Conservation (phyloP, 306 rosid species). For the Rubus idaeus region DNA sequence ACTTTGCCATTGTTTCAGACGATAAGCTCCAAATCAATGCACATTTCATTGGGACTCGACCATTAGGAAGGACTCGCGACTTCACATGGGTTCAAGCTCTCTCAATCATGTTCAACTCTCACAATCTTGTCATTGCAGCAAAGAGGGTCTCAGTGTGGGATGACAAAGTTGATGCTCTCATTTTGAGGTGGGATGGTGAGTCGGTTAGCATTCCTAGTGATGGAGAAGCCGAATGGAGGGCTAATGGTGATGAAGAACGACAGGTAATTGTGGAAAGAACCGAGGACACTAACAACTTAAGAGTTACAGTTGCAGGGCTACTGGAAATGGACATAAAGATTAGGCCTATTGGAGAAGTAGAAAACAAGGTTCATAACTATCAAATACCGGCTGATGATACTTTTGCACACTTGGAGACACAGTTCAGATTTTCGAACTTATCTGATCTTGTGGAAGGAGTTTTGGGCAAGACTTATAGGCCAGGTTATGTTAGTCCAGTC, state of each 20-base stretch:
- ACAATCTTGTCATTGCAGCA: slow-evolving; percentile 64
- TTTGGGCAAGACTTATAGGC: too few species aligned
- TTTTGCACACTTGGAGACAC: too few species aligned
- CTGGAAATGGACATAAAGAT: slow-evolving; percentile 54
- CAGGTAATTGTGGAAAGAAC: slow-evolving; percentile 67
- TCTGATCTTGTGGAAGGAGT: too few species aligned
- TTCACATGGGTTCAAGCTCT: slow-evolving; percentile 84
- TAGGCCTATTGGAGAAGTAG: slow-evolving; percentile 56
- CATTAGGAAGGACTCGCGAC: slow-evolving; percentile 73
- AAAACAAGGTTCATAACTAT: slow-evolving; percentile 60
- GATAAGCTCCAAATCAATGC: slow-evolving; percentile 66
- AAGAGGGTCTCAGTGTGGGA: slow-evolving; percentile 63
- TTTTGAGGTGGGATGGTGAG: slow-evolving; percentile 55
- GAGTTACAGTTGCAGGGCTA: slow-evolving; percentile 53
- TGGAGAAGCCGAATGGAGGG: slow-evolving; percentile 62
- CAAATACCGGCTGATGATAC: slow-evolving; percentile 45
- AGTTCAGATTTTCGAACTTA: too few species aligned
- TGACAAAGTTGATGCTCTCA: slow-evolving; percentile 50
- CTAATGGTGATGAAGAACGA: slow-evolving; percentile 33
- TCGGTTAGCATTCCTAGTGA: slow-evolving; percentile 33
- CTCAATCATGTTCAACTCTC: slow-evolving; percentile 56
- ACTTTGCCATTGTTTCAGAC: slow-evolving; percentile 65
- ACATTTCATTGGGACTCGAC: slow-evolving; percentile 66
- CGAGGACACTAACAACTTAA: slow-evolving; percentile 49
- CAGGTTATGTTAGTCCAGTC: too few species aligned